Conservation (phyloP, 1,139 yeast genomes). For the Yamadazyma friedrichii region DNA sequence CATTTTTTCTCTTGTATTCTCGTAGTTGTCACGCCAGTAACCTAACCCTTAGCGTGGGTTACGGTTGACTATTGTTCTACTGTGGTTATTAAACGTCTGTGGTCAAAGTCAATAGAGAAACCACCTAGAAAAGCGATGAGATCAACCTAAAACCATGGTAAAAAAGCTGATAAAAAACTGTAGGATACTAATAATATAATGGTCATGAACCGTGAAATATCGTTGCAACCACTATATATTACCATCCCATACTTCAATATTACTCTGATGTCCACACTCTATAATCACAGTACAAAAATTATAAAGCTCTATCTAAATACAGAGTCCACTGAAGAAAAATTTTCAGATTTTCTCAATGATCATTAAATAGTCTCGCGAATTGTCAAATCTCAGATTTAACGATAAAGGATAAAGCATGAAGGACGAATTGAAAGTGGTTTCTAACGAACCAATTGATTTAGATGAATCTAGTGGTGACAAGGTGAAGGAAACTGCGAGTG, state of each 20-base stretch:
- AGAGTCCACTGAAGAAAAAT: conserved; percentile 31
- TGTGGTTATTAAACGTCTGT: too few relatives aligned
- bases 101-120: too few relatives aligned
- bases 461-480: conserved; percentile 11
- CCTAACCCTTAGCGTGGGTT: too few relatives aligned
- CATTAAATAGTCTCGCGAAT: conserved; percentile 1
- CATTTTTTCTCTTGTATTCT: too few relatives aligned
- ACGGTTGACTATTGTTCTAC: too few relatives aligned
- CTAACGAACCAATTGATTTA: conserved; percentile 35
- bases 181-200: background rate
- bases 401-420: conserved; percentile 11
- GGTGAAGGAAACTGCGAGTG: conserved; percentile 4
- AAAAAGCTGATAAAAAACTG: too few relatives aligned
- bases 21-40: too few relatives aligned
- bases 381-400: too few relatives aligned
- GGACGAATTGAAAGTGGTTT: conserved; percentile 30
- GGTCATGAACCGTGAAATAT: background rate
- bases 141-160: too few relatives aligned
- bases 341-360: background rate
- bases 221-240: background rate
- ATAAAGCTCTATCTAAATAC: conserved; percentile 57
- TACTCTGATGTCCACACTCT: conserved; percentile 47
- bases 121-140: too few relatives aligned
- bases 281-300: conserved; percentile 19
- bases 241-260: conserved; percentile 5